These are phyloP conservation scores for Sparassis latifolia DNA, from an alignment of 1,284 basidiomycete genomes.

Conservation along the genomic window DNA sequence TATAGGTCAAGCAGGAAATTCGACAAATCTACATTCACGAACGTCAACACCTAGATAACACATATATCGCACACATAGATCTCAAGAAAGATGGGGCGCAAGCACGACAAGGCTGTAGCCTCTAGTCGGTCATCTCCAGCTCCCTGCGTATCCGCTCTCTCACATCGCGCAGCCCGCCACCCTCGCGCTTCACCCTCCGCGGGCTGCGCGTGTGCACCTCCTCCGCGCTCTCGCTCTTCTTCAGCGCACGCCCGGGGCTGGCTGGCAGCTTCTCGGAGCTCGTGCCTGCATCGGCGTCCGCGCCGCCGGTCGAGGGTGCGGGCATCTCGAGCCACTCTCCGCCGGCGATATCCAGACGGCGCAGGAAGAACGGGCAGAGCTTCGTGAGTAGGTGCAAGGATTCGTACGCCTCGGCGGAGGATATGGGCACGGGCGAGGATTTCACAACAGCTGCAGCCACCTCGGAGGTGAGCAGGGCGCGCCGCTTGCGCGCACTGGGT, in stretches of 20 bases:
- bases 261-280: constrained; percentile 16
- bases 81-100: too few species aligned
- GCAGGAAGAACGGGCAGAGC: constrained; percentile 75
- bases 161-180: constrained; percentile 67
- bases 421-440: constrained; percentile 73
- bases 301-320: constrained; percentile 28
- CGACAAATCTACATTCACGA: constrained; percentile 6
- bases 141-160: constrained; percentile 73
- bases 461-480: constrained; percentile 57
- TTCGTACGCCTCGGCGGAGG: constrained; percentile 66
- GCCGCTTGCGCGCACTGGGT: constrained; percentile 56
- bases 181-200: constrained; percentile 56
- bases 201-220: constrained; percentile 65
- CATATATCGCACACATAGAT: too few species aligned
- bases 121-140: constrained; percentile 39
- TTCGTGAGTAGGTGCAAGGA: constrained; percentile 58
- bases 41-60: too few species aligned
- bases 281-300: constrained; percentile 2
- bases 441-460: constrained; percentile 63
- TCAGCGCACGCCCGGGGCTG: constrained; percentile 29
- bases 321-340: constrained; percentile 83
- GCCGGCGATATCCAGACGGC: constrained; percentile 51
- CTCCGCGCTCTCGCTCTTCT: constrained; percentile 45
- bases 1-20: too few species aligned
- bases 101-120: background rate